Evolutionary conservation across 2,329 filamentous ascomycete species (phyloP), one percentile per base, ranked within the genome.

Genomic region (Ascochyta koolunga): DNA sequence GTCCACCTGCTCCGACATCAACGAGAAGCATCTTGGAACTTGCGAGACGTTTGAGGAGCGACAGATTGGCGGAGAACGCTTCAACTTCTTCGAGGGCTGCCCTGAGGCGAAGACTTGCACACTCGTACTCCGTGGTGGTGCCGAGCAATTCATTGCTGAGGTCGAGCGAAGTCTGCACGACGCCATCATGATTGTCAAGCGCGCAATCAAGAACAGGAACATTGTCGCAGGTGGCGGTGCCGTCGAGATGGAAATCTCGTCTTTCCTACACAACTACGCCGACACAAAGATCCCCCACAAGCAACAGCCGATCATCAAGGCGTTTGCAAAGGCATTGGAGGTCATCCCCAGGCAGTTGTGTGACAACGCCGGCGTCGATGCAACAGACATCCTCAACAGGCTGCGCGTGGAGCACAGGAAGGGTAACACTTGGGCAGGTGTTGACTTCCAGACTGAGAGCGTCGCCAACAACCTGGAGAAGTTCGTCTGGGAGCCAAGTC

Each of bases 141-240:
- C 95, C 31, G 95, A 99, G 81, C 95, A 99, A 77, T 99, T 99
- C 80, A 99, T 99, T 68, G 95, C 95, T 54, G 95, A 99, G 77
- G 95, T 97, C 1, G 95, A 99, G 82, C 90, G 95, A 61, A 96
- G 91, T 73, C 85, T 99, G 64, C 95, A 99, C 82, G 95, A 99
- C 71, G 95, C 95, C 67, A 98, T 99, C 78, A 99, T 99, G 95
- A 96, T 99, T 70, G 95, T 99, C 73, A 98, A 98, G 86, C 92
- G 96, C 58, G 91, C 95, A 24, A 91, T 98, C 77, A 91, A 91
- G 81, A 96, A 98, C 82, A 89, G 89, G 72, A 90, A 86, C 73
- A 96, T 99, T 63, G 95, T 99, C 22, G 95, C 93, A 39, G 95
- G 95, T 68, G 95, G 95, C 67, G 95, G 95, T 74, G 93, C 95